Evolutionary conservation across 352 stramenopile species (phyloP).

Genomic region (Phytophthora cactorum): DNA sequence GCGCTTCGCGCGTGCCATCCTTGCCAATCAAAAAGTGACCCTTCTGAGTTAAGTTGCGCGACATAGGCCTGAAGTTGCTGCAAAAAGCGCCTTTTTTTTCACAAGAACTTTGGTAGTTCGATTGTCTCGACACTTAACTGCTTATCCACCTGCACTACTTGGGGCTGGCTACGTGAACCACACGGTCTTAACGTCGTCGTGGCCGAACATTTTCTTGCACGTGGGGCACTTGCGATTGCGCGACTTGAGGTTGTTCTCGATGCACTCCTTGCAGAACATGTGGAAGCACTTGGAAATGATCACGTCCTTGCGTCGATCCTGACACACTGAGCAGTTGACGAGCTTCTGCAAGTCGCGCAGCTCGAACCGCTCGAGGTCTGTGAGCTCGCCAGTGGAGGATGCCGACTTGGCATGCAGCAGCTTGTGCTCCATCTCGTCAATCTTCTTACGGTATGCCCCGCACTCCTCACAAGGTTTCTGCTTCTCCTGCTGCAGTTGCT

Average conservation of each 20-base stretch:
- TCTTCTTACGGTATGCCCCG: conserved; percentile 56
- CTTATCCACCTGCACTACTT: conserved; percentile 5
- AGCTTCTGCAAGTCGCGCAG: conserved; percentile 84
- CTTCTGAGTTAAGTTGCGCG: conserved; percentile 7
- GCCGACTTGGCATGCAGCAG: conserved; percentile 46
- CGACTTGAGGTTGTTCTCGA: conserved; percentile 89
- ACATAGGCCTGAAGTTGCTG: conserved; percentile 5
- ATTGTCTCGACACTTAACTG: conserved; percentile 22
- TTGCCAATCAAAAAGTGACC: conserved; percentile 36
- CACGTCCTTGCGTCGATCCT: conserved; percentile 86
- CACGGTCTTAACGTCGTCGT: conserved; percentile 87
- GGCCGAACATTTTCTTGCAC: conserved; percentile 92
- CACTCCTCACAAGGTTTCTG: conserved; percentile 64
- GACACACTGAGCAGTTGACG: conserved; percentile 86
- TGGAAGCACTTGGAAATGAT: conserved; percentile 91
- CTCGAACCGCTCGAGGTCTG: conserved; percentile 81
- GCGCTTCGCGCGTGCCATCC: conserved; percentile 46
- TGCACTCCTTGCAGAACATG: conserved; percentile 91
- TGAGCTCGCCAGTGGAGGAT: conserved; percentile 47
- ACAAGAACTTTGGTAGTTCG: conserved; percentile 2
- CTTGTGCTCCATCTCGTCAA: conserved; percentile 53
- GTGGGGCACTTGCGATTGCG: conserved; percentile 90
- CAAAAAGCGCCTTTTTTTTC: neutral
- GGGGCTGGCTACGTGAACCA: conserved; percentile 74
- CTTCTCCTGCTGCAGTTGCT: conserved; percentile 63